Evolutionary conservation across 2,329 filamentous ascomycete genomes (phyloP).

Genomic region (Trichoderma guizhouense): DNA sequence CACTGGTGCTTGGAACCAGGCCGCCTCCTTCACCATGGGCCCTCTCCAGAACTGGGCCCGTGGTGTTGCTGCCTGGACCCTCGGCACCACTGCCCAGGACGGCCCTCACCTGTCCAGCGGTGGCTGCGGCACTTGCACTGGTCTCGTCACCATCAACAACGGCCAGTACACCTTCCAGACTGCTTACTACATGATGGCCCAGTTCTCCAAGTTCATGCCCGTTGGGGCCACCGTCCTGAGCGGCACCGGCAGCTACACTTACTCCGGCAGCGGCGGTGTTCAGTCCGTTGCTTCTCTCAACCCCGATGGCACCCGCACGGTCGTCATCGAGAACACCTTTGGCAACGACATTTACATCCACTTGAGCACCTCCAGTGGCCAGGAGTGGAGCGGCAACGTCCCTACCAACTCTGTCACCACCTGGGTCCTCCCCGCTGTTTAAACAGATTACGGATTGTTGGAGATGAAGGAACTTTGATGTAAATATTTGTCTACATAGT

Average conservation of each 20-base stretch:
- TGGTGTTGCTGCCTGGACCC: slow-evolving; percentile 42
- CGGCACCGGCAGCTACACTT: slow-evolving; percentile 37
- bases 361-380: slow-evolving; percentile 16
- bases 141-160: slow-evolving; percentile 54
- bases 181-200: slow-evolving; percentile 52
- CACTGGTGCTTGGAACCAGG: slow-evolving; percentile 35
- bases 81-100: slow-evolving; percentile 40
- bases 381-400: slow-evolving; percentile 20
- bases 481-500: slow-evolving; percentile 1
- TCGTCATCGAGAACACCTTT: slow-evolving; percentile 31
- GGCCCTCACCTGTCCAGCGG: slow-evolving; percentile 39
- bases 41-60: slow-evolving; percentile 47
- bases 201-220: slow-evolving; percentile 48
- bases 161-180: slow-evolving; percentile 42
- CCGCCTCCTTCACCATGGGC: slow-evolving; percentile 44
- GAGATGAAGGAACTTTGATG: not conserved
- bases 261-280: slow-evolving; percentile 32
- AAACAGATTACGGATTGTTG: not conserved
- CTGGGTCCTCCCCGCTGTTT: slow-evolving; percentile 19
- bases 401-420: slow-evolving; percentile 19
- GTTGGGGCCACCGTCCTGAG: slow-evolving; percentile 40
- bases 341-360: slow-evolving; percentile 19
- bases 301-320: slow-evolving; percentile 41
- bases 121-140: slow-evolving; percentile 42
- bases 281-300: slow-evolving; percentile 45